These are phyloP conservation scores for Rosa chinensis DNA, from an alignment of 306 rosid genomes.

Conservation along the genomic window DNA sequence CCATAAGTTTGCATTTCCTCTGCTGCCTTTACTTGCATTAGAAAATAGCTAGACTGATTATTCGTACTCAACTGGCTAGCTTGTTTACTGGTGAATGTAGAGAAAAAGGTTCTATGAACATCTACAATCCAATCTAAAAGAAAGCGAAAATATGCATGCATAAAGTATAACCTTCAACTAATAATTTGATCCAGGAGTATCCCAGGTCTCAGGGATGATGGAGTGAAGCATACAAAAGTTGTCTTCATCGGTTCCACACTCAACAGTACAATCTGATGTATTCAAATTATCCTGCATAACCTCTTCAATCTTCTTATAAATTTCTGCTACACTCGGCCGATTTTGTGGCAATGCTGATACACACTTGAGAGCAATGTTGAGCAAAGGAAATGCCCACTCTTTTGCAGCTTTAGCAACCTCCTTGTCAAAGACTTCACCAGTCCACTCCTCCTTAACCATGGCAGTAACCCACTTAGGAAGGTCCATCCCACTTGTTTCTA, in stretches of 20 bases:
- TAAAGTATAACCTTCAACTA: constrained; percentile 16
- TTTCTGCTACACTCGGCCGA: constrained; percentile 51
- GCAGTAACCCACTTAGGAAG: constrained; percentile 78
- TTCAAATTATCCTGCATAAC: constrained; percentile 31
- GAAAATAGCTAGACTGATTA: constrained; percentile 6
- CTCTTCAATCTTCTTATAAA: constrained; percentile 53
- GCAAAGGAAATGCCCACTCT: constrained; percentile 48
- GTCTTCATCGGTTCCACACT: constrained; percentile 19
- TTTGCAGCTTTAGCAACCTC: constrained; percentile 42
- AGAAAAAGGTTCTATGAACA: constrained; percentile 10
- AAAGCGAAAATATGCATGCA: not conserved
- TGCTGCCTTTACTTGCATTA: not conserved
- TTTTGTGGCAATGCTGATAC: constrained; percentile 49
- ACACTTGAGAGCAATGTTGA: constrained; percentile 51
- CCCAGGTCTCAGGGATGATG: constrained; percentile 69
- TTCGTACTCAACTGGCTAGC: not conserved
- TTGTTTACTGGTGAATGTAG: constrained; percentile 3
- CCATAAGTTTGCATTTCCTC: not conserved
- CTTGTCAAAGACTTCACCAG: constrained; percentile 77
- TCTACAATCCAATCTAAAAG: not conserved
- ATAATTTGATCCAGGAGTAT: constrained; percentile 67
- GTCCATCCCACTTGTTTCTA: constrained; percentile 52
- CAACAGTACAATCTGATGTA: constrained; percentile 25
- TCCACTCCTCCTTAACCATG: constrained; percentile 81
- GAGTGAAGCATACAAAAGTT: constrained; percentile 53